phyloP scores from a whole-genome alignment of 179 eudicot species.

The Drosera spatulata region DNA sequence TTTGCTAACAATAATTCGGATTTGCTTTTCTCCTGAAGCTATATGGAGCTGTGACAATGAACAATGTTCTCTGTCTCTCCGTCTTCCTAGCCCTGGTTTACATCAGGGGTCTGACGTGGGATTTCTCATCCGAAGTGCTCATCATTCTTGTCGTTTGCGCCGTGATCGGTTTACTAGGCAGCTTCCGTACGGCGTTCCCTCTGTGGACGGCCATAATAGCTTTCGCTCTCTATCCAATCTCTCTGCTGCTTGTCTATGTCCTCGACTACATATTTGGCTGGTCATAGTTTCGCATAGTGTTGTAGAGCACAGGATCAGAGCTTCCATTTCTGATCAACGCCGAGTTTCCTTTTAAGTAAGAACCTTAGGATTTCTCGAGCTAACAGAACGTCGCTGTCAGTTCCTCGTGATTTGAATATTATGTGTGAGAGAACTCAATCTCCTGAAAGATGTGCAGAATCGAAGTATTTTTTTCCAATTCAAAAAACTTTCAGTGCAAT shows the following conservation, averaged over 20 bases:
- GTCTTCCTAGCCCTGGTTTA: slow-evolving; percentile 83
- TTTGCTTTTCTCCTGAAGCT: slow-evolving; percentile 34
- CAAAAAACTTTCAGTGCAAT: too few species aligned
- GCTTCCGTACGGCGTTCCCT: slow-evolving; percentile 76
- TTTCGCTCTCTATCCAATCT: slow-evolving; percentile 40
- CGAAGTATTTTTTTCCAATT: too few species aligned
- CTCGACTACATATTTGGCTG: slow-evolving; percentile 55
- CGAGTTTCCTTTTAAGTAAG: too few species aligned
- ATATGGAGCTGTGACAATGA: slow-evolving; percentile 91
- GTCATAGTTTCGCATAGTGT: slow-evolving; percentile 16
- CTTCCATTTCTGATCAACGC: too few species aligned
- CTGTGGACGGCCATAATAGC: slow-evolving; percentile 55
- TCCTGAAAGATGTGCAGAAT: too few species aligned
- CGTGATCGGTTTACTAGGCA: slow-evolving; percentile 65
- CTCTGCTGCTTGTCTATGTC: slow-evolving; percentile 67
- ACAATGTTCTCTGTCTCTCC: slow-evolving; percentile 72
- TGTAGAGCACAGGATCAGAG: background rate
- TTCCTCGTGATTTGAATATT: too few species aligned
- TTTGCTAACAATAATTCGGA: background rate
- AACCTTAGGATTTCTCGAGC: too few species aligned
- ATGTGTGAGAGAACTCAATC: too few species aligned
- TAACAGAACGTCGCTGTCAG: too few species aligned
- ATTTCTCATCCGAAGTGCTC: slow-evolving; percentile 87
- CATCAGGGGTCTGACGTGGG: slow-evolving; percentile 71
- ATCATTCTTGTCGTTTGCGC: slow-evolving; percentile 68